These are phyloP conservation scores for Leucogyrophana mollusca DNA, from an alignment of 768 basidiomycete species.

Conservation along the genomic window DNA sequence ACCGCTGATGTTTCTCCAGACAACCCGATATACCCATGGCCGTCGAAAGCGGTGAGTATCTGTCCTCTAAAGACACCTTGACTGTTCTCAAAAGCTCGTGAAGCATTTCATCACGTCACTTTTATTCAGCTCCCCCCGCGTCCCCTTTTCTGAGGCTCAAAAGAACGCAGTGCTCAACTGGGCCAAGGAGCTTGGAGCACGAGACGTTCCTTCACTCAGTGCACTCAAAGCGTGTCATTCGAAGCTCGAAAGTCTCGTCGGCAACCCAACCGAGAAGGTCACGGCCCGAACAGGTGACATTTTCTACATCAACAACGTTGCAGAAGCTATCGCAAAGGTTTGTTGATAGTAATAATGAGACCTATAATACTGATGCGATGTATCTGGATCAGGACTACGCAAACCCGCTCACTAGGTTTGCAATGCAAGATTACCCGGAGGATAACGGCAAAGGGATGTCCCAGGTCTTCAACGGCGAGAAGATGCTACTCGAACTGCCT, in stretches of 20 bases:
- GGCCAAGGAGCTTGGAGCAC: slow-evolving; percentile 24
- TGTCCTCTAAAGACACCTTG: neutral
- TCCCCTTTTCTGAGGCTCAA: slow-evolving; percentile 27
- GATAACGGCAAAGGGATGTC: slow-evolving; percentile 1
- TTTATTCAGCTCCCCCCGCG: slow-evolving; percentile 25
- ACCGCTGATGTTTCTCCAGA: no score
- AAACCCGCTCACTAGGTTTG: neutral
- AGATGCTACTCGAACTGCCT: slow-evolving; percentile 8
- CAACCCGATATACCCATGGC: slow-evolving; percentile 3
- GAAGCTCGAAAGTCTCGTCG: slow-evolving; percentile 4
- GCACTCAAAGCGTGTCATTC: slow-evolving; percentile 8
- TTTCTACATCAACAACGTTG: slow-evolving; percentile 20
- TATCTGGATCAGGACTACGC: neutral
- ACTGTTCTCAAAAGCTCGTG: no score
- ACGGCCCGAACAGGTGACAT: slow-evolving; percentile 20
- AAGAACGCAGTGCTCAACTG: slow-evolving; percentile 25
- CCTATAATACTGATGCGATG: no score
- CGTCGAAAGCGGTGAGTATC: neutral
- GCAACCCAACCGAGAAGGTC: slow-evolving; percentile 19
- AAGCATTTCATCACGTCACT: slow-evolving; percentile 25
- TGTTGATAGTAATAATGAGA: neutral
- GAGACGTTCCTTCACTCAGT: slow-evolving; percentile 18
- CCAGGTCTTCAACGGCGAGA: slow-evolving; percentile 10
- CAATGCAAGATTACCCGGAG: slow-evolving; percentile 12
- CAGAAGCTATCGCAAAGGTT: slow-evolving; percentile 10